Evolutionary conservation across 805 yeast species (phyloP), one percentile per base, ranked within the genome.

Genomic region (Nakazawaea peltata): DNA sequence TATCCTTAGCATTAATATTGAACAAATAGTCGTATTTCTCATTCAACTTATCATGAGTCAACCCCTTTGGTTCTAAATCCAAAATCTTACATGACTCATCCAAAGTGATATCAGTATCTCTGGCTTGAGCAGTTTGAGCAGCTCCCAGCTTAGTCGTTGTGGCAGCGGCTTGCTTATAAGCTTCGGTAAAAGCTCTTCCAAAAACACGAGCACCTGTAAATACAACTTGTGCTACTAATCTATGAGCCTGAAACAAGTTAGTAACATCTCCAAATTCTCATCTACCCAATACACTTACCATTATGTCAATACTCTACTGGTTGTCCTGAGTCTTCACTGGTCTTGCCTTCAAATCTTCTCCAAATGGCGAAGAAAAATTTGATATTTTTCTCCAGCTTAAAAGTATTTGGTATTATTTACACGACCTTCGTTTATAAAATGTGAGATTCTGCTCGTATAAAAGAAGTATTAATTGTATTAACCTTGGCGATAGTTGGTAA

Each of bases 141-240:
- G 77, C 70, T 15, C 81, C 66, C 46, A 75, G 75, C 19, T 84
- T 72, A 2, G 90, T 86, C n/a, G 94, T 77, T 36, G 88, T 88
- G 34, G 90, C 84, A 13, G 97, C 96, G 2, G 95, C 94, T 62
- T 92, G 97, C 51, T 80, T 82, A 68, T 90, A 92, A 0, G 98
- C 97, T 56, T 87, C 95, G n/a, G 86, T 71, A 56, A 92, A 92
- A 0, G 98, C 98, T 48, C 84, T 75, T 39, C 97, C 97, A 53
- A 92, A 87, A 21, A 90, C 97, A 47, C 85, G 80, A 4, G 97
- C 94, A 39, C 97, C 97, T 8, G 97, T 88, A 51, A 88, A 74
- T 32, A 87, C 71, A 44, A 92, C 95, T 59, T 84, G 90, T 44
- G 84, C 85, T 37, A 90, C 53, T 39, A 94, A 71, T 66, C 97